phyloP scores from a whole-genome alignment of 768 basidiomycete genomes.

The Termitomyces sp. region DNA sequence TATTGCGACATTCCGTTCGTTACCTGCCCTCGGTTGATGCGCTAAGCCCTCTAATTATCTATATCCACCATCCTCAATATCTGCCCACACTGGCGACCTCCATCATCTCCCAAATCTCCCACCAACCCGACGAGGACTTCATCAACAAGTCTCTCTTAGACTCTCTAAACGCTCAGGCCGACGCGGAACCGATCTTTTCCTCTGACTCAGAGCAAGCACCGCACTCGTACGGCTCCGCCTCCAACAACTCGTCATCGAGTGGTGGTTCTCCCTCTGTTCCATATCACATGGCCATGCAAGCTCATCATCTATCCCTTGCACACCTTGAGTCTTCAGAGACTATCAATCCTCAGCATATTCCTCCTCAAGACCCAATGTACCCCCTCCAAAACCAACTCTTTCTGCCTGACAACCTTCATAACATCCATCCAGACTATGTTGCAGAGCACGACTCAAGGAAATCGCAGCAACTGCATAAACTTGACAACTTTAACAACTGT shows the following conservation, averaged over 20 bases:
- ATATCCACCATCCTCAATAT: conserved; percentile 13
- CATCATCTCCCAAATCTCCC: conserved; percentile 31
- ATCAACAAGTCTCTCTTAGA: conserved; percentile 84
- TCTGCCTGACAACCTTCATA: conserved; percentile 29
- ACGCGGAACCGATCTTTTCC: conserved; percentile 63
- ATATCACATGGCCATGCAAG: conserved; percentile 46
- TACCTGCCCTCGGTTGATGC: conserved; percentile 26
- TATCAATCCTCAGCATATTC: conserved; percentile 28
- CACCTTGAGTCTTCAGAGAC: conserved; percentile 49
- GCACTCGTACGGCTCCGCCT: conserved; percentile 42
- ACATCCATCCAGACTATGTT: conserved; percentile 32
- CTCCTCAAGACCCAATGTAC: conserved; percentile 31
- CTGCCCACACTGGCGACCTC: conserved; percentile 51
- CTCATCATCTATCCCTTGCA: conserved; percentile 32
- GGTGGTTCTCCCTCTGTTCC: conserved; percentile 48
- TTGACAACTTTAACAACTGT: conserved; percentile 30
- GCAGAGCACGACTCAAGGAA: conserved; percentile 35
- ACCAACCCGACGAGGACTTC: conserved; percentile 67
- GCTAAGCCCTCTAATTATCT: conserved; percentile 17
- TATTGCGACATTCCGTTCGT: conserved; percentile 11
- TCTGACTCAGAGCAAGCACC: conserved; percentile 47
- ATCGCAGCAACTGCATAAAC: conserved; percentile 26
- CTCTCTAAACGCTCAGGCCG: conserved; percentile 78
- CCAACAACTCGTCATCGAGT: conserved; percentile 47
- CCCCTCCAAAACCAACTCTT: conserved; percentile 29